Conservation (phyloP, 2,329 filamentous ascomycete genomes). For the Rhexocercosporidium sp. region DNA sequence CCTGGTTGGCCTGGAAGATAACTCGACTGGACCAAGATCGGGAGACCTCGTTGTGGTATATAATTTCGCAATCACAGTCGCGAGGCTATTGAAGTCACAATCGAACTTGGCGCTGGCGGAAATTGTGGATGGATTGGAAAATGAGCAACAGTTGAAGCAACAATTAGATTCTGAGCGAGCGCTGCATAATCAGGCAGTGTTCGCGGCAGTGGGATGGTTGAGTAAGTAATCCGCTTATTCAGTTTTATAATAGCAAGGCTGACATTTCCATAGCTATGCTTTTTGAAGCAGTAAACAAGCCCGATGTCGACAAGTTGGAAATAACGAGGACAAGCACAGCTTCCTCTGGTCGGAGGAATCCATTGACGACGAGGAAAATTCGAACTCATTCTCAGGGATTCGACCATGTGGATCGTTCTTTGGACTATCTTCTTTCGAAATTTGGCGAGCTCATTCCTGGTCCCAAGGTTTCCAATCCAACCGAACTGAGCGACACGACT, state of each 20-base stretch:
- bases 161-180: conserved; percentile 19
- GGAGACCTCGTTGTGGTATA: conserved; percentile 17
- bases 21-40: not conserved
- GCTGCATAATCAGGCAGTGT: conserved; percentile 21
- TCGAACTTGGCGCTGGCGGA: conserved; percentile 9
- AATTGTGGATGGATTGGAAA: conserved; percentile 19
- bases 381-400: not conserved
- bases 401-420: not conserved
- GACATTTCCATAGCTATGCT: conserved; percentile 4
- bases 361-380: not conserved
- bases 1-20: conserved; percentile 13
- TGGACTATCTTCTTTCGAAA: conserved; percentile 5
- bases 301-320: conserved; percentile 15
- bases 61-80: conserved; percentile 11
- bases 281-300: conserved; percentile 10
- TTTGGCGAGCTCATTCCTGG: conserved; percentile 15
- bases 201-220: conserved; percentile 19
- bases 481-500: not conserved
- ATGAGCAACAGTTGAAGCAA: conserved; percentile 11
- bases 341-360: not conserved
- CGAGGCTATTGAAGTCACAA: conserved; percentile 4
- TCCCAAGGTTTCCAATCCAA: conserved; percentile 7
- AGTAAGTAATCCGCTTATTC: conserved; percentile 6
- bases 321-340: conserved; percentile 15
- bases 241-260: not conserved